Evolutionary conservation across 192 early-diverging fungal species (phyloP).

Genomic region (Coemansia sp.): DNA sequence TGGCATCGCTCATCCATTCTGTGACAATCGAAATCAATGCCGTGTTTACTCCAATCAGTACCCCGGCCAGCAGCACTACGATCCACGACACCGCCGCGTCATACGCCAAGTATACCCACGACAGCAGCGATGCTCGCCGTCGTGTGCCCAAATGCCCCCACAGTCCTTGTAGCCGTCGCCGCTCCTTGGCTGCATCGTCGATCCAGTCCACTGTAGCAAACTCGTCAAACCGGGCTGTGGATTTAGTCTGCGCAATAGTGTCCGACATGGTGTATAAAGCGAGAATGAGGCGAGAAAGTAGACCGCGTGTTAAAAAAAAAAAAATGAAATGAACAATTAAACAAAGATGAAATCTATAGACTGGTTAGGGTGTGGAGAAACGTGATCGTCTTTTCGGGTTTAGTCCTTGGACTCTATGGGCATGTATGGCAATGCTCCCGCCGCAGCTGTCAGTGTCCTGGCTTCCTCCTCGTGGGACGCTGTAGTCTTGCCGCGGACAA

Average conservation of each 20-base stretch:
- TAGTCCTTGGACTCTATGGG: not conserved
- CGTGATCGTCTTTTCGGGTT: not conserved
- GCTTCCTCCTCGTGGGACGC: not conserved
- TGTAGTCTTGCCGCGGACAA: not conserved
- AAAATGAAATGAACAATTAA: not conserved
- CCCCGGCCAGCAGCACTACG: slow-evolving; percentile 79
- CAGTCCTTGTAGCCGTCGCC: slow-evolving; percentile 27
- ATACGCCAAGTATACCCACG: slow-evolving; percentile 53
- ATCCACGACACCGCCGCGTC: slow-evolving; percentile 86
- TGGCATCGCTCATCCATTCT: slow-evolving; percentile 90
- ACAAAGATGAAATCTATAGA: not conserved
- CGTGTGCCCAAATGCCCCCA: not conserved
- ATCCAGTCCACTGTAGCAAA: slow-evolving; percentile 74
- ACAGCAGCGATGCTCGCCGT: not conserved
- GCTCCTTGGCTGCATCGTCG: slow-evolving; percentile 60
- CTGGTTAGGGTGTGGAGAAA: not conserved
- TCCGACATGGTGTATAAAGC: not conserved
- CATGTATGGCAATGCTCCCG: not conserved
- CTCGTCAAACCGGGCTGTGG: slow-evolving; percentile 54
- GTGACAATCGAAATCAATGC: slow-evolving; percentile 88
- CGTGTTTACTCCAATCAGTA: slow-evolving; percentile 79
- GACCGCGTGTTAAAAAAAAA: too few species aligned
- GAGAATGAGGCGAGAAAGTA: too few species aligned
- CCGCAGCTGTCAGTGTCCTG: not conserved
- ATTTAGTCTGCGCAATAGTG: slow-evolving; percentile 11